Conservation (phyloP, 108 stramenopile species). For the Pseudonitzschia multistriata region DNA sequence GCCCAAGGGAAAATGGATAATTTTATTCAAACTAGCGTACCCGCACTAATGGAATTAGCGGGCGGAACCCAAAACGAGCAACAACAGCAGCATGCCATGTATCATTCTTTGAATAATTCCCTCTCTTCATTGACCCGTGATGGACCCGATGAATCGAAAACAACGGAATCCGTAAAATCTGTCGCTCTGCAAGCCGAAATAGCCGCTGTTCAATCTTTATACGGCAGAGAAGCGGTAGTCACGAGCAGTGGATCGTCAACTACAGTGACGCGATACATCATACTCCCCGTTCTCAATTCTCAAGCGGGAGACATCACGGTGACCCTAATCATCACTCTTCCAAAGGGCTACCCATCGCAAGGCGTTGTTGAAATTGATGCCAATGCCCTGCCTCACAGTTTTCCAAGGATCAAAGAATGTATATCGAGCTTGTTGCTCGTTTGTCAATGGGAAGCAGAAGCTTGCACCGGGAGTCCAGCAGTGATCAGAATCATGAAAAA, state of each 20-base stretch:
- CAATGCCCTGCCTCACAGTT: neutral
- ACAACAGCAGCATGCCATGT: neutral
- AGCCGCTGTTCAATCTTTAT: neutral
- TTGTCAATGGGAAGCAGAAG: constrained; percentile 13
- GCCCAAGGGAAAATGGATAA: neutral
- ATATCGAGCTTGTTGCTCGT: neutral
- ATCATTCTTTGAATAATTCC: neutral
- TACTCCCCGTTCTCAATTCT: neutral
- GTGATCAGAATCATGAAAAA: neutral
- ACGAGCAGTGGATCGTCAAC: neutral
- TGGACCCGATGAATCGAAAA: neutral
- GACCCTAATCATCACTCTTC: neutral
- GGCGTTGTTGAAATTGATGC: neutral
- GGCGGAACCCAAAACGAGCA: neutral
- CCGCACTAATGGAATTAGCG: neutral
- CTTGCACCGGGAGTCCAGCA: neutral
- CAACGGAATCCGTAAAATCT: neutral
- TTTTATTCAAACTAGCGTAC: constrained; percentile 6
- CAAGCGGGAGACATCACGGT: neutral
- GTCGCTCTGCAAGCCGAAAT: neutral
- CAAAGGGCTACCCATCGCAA: neutral
- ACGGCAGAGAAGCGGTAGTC: neutral
- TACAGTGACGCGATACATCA: constrained; percentile 2
- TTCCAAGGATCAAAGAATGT: neutral
- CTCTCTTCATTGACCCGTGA: too few relatives aligned